Evolutionary conservation across 345 rosid genomes (phyloP).

Genomic region (Bruguiera sexangula): DNA sequence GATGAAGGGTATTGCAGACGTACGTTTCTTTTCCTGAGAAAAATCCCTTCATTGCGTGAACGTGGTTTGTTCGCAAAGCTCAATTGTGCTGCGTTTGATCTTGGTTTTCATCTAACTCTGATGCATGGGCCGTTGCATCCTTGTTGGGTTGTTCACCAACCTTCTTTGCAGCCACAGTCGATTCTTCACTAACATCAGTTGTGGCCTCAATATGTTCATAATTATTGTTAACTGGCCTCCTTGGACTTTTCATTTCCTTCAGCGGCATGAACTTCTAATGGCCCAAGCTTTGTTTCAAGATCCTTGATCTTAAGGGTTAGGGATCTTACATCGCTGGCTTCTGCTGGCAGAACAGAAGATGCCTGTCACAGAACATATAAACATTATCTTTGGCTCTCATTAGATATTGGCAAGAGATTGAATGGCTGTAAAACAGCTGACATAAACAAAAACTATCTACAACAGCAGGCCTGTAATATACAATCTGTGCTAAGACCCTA

Average conservation of each 20-base stretch:
- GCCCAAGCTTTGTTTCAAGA: slow-evolving; percentile 64
- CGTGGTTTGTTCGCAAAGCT: not conserved
- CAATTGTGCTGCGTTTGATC: not conserved
- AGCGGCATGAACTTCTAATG: slow-evolving; percentile 31
- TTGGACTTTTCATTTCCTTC: slow-evolving; percentile 6
- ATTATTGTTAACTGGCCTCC: not conserved
- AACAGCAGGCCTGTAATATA: too few relatives aligned
- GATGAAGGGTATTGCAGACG: not conserved
- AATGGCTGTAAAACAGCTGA: too few relatives aligned
- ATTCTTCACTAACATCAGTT: not conserved
- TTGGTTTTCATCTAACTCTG: slow-evolving; percentile 17
- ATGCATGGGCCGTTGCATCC: slow-evolving; percentile 2
- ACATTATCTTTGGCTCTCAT: not conserved
- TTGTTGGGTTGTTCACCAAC: slow-evolving; percentile 15
- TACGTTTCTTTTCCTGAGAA: not conserved
- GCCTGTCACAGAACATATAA: slow-evolving; percentile 37
- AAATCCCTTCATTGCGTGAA: not conserved
- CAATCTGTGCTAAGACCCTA: too few relatives aligned
- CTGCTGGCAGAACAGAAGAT: slow-evolving; percentile 38
- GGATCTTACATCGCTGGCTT: slow-evolving; percentile 51
- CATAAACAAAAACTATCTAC: not conserved
- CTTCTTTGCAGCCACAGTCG: slow-evolving; percentile 2
- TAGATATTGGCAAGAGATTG: slow-evolving; percentile 3
- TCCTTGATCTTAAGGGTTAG: slow-evolving; percentile 53
- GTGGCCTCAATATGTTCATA: not conserved